phyloP scores from a whole-genome alignment of 495 filamentous ascomycete species.

The Acidomyces sp. region DNA sequence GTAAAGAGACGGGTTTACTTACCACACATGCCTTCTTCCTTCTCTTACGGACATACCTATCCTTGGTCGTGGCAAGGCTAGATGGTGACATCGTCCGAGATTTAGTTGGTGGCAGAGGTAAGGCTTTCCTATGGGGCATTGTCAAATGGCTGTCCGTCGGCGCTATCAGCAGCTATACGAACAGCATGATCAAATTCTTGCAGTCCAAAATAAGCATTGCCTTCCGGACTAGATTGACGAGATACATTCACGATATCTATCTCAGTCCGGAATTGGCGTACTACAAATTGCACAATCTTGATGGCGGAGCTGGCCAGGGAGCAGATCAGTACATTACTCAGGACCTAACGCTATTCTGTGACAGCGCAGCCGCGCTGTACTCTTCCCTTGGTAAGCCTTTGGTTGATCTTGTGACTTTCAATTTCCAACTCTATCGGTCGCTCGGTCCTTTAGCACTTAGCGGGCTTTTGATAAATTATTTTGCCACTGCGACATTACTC shows the following conservation, averaged over 20 bases:
- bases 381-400: conserved; percentile 93
- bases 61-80: conserved; percentile 77
- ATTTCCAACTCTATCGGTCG: conserved; percentile 87
- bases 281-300: conserved; percentile 88
- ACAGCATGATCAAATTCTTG: conserved; percentile 95
- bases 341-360: conserved; percentile 89
- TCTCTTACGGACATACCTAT: conserved; percentile 85
- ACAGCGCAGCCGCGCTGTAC: conserved; percentile 81
- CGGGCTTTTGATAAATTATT: conserved; percentile 81
- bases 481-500: conserved; percentile 77
- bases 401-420: conserved; percentile 91
- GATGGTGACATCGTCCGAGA: conserved; percentile 96
- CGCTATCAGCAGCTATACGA: conserved; percentile 74
- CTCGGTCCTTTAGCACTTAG: conserved; percentile 78
- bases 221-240: conserved; percentile 87
- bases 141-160: conserved; percentile 68
- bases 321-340: conserved; percentile 97
- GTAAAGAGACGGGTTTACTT: conserved; percentile 85
- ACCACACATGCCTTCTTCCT: conserved; percentile 79
- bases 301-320: conserved; percentile 81
- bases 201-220: conserved; percentile 97
- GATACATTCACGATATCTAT: conserved; percentile 97
- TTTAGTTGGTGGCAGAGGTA: conserved; percentile 86
- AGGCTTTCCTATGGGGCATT: conserved; percentile 75
- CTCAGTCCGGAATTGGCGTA: conserved; percentile 88